A percentile compares a stretch with the other conserved stretches of the same genome.
Evolutionary conservation across 257 asterid genomes (phyloP).

Genomic region (Solanum acaule): DNA sequence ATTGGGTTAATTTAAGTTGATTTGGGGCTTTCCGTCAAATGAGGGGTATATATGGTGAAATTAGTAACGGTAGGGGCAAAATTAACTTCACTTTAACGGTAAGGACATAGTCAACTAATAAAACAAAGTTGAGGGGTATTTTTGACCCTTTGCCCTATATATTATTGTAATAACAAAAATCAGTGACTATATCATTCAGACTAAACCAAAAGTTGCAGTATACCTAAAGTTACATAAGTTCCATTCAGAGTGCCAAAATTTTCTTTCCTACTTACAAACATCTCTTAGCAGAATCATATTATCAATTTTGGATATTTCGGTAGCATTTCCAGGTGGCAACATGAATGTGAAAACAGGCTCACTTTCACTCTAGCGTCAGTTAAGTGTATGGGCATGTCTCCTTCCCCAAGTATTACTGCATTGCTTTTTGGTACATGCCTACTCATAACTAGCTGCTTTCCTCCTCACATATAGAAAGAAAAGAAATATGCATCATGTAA

Average conservation of each 20-base stretch:
- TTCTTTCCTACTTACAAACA: not conserved
- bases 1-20: too few species aligned
- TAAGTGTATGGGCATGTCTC: not conserved
- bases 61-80: too few species aligned
- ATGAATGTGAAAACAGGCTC: not conserved
- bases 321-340: not conserved
- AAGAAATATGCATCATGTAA: not conserved
- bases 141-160: too few species aligned
- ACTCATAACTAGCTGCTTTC: not conserved
- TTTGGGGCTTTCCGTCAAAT: too few species aligned
- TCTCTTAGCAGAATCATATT: not conserved
- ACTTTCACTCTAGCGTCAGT: not conserved
- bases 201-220: not conserved
- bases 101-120: too few species aligned
- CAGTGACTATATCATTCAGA: not conserved
- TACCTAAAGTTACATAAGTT: not conserved
- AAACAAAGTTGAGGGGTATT: too few species aligned
- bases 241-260: not conserved
- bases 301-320: not conserved
- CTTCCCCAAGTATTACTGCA: not conserved
- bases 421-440: not conserved
- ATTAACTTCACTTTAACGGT: too few species aligned
- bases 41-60: too few species aligned
- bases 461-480: not conserved
- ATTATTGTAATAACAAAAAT: not conserved